A percentile compares a stretch with the other conserved stretches of the same genome.
These are phyloP conservation scores for Pinus albicaulis DNA, from an alignment of 75 land plant species.

Conservation along the genomic window DNA sequence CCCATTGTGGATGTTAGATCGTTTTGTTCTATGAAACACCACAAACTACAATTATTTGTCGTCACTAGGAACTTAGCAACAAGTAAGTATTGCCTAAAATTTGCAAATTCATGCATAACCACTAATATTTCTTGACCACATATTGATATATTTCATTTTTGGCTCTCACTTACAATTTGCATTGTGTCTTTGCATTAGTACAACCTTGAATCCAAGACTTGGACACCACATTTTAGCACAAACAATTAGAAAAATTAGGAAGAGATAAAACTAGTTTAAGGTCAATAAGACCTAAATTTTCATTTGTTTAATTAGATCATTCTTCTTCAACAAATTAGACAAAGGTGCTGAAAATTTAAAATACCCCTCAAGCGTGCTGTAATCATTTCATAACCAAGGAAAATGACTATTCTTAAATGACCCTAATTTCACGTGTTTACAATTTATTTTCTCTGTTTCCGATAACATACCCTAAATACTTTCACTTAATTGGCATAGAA, in stretches of 20 bases:
- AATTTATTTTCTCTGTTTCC: not conserved
- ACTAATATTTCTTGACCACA: not conserved
- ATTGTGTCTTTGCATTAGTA: not conserved
- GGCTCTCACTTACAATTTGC: not conserved
- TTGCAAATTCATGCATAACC: not conserved
- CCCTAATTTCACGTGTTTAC: not conserved
- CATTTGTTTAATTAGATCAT: not conserved
- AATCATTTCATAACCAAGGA: not conserved
- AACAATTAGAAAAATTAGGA: not conserved
- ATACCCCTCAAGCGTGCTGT: not conserved
- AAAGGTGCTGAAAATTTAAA: not conserved
- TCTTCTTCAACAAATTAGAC: not conserved
- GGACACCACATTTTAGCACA: not conserved
- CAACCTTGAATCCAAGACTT: not conserved
- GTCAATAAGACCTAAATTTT: not conserved
- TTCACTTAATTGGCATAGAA: not conserved
- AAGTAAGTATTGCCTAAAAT: not conserved
- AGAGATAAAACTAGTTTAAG: not conserved
- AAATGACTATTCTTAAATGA: too few species aligned
- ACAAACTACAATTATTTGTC: not conserved
- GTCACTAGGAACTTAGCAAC: not conserved
- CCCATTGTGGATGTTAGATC: not conserved
- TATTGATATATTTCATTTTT: not conserved
- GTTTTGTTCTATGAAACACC: not conserved
- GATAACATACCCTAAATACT: not conserved